Conservation (phyloP, 306 rosid species). For the Quercus gilva region DNA sequence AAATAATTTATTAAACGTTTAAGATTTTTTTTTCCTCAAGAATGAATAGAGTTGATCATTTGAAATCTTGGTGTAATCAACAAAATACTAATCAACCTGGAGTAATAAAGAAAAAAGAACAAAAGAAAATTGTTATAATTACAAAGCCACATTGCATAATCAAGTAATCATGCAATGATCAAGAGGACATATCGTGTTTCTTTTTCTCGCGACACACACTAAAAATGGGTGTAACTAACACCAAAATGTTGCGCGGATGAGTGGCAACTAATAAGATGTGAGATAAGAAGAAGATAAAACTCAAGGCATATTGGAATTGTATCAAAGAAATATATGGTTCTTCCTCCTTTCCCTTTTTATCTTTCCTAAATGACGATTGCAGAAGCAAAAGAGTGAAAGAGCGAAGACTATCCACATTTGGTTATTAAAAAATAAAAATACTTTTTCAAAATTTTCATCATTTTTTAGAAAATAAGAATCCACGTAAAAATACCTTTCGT, state of each 20-base stretch:
- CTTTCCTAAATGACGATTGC: background rate
- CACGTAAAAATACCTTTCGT: background rate
- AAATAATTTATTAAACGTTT: too few species aligned
- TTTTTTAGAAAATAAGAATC: background rate
- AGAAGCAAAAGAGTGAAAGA: too few species aligned
- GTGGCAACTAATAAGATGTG: background rate
- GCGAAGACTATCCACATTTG: too few species aligned
- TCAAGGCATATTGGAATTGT: background rate
- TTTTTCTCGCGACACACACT: background rate
- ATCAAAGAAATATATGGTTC: too few species aligned
- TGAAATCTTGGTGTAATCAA: too few species aligned
- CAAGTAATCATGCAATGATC: background rate
- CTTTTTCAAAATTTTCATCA: too few species aligned
- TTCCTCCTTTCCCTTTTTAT: background rate
- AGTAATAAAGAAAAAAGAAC: background rate
- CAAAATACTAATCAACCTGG: too few species aligned
- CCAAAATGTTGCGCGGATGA: background rate
- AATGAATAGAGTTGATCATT: too few species aligned
- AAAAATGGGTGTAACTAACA: conserved; percentile 1
- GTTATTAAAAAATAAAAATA: too few species aligned
- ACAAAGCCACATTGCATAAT: background rate
- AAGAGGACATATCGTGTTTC: background rate
- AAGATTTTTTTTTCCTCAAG: too few species aligned
- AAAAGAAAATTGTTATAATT: background rate
- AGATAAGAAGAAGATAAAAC: background rate